A percentile compares a stretch with the other conserved stretches of the same genome.
phyloP scores from a whole-genome alignment of 2,329 filamentous ascomycete genomes.

The Colletotrichum agaves region DNA sequence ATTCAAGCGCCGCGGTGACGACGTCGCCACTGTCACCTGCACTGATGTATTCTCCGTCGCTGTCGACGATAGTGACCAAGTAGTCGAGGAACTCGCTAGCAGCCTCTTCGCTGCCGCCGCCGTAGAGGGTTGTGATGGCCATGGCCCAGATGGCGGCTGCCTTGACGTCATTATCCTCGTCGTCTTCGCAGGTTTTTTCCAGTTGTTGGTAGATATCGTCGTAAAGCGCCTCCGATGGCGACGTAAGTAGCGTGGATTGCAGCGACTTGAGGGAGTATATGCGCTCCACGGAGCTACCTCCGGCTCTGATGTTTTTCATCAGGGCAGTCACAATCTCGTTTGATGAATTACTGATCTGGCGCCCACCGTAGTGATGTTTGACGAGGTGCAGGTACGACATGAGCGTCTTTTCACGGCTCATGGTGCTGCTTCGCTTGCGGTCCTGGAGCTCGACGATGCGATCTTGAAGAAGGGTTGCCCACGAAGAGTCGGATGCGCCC shows the following conservation, averaged over 20 bases:
- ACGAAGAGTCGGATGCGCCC: slow-evolving; percentile 66
- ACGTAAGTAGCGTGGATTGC: slow-evolving; percentile 75
- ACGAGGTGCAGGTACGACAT: slow-evolving; percentile 71
- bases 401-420: slow-evolving; percentile 74
- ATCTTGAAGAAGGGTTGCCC: slow-evolving; percentile 71
- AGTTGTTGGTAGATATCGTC: slow-evolving; percentile 68
- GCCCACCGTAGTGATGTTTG: slow-evolving; percentile 74
- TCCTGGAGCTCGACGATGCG: slow-evolving; percentile 77
- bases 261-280: slow-evolving; percentile 78
- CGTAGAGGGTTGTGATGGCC: slow-evolving; percentile 78
- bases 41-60: slow-evolving; percentile 78
- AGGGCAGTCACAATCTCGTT: slow-evolving; percentile 73
- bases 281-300: slow-evolving; percentile 75
- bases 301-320: slow-evolving; percentile 75
- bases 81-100: slow-evolving; percentile 79
- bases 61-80: slow-evolving; percentile 80
- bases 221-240: slow-evolving; percentile 73
- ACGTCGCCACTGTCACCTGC: slow-evolving; percentile 77
- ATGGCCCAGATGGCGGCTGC: slow-evolving; percentile 79
- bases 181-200: slow-evolving; percentile 73
- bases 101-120: slow-evolving; percentile 75
- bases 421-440: slow-evolving; percentile 80
- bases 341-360: slow-evolving; percentile 68
- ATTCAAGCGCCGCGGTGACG: slow-evolving; percentile 78
- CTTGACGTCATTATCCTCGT: slow-evolving; percentile 72